phyloP scores from a whole-genome alignment of 306 rosid species.

The Trichosanthes truncata region DNA sequence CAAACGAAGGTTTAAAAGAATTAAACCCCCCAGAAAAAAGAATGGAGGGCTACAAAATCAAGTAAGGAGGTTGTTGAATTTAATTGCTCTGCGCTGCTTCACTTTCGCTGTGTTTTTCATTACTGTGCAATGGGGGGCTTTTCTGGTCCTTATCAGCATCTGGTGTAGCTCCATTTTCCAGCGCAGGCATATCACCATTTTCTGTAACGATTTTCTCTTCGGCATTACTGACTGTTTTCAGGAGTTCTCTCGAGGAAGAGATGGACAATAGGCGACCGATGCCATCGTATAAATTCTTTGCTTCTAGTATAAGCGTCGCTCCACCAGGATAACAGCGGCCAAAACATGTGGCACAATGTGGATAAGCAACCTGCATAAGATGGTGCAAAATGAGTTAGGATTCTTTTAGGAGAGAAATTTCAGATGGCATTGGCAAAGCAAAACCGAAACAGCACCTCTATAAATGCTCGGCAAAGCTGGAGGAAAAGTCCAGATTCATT shows the following conservation, averaged over 20 bases:
- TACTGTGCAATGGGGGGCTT: conserved; percentile 23
- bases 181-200: conserved; percentile 44
- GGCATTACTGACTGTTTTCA: conserved; percentile 41
- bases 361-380: conserved; percentile 58
- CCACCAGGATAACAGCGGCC: conserved; percentile 96
- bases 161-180: conserved; percentile 48
- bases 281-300: conserved; percentile 60
- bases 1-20: conserved; percentile 9
- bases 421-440: not conserved
- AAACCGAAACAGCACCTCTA: conserved; percentile 42
- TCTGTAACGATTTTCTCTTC: conserved; percentile 35
- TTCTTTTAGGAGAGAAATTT: not conserved
- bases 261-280: conserved; percentile 53
- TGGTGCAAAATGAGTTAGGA: conserved; percentile 4
- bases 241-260: conserved; percentile 61
- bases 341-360: conserved; percentile 82
- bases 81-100: conserved; percentile 28
- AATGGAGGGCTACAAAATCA: conserved; percentile 18
- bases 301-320: conserved; percentile 53
- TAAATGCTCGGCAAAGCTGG: conserved; percentile 85
- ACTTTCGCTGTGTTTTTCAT: conserved; percentile 16
- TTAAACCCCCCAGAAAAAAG: not conserved
- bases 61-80: not conserved
- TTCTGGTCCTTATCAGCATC: conserved; percentile 25
- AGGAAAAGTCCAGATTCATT: conserved; percentile 90